Conservation (phyloP, 345 rosid species). For the Pseudoturritis turrita region DNA sequence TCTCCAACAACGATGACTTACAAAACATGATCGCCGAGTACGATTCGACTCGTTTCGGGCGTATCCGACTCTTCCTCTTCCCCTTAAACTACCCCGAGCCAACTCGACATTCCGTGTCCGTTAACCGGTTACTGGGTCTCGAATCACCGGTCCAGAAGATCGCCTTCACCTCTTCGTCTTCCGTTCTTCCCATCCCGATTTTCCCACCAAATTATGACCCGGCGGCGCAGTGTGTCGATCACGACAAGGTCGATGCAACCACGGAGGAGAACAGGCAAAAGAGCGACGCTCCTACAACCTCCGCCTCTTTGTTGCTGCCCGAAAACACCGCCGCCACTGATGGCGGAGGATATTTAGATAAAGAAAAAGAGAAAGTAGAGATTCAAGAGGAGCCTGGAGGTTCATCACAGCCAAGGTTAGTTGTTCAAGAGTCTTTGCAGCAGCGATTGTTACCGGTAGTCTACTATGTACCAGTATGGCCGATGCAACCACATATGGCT, state of each 20-base stretch:
- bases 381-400: background rate
- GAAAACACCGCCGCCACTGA: background rate
- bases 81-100: background rate
- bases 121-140: constrained; percentile 12
- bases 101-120: background rate
- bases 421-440: background rate
- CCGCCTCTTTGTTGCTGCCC: background rate
- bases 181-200: background rate
- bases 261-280: background rate
- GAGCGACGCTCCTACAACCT: background rate
- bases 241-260: background rate
- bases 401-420: background rate
- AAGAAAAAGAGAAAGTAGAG: constrained; percentile 3
- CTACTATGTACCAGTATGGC: constrained; percentile 6
- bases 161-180: background rate
- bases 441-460: background rate
- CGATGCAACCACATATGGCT: constrained; percentile 5
- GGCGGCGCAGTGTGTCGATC: background rate
- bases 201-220: background rate
- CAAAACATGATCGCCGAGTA: constrained; percentile 17
- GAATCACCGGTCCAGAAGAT: background rate
- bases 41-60: background rate
- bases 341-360: background rate
- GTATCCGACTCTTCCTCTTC: constrained; percentile 22
- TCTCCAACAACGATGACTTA: constrained; percentile 1